A percentile compares a stretch with the other conserved stretches of the same genome.
phyloP scores from a whole-genome alignment of 2,329 filamentous ascomycete genomes.

The Monosporascus sp. region DNA sequence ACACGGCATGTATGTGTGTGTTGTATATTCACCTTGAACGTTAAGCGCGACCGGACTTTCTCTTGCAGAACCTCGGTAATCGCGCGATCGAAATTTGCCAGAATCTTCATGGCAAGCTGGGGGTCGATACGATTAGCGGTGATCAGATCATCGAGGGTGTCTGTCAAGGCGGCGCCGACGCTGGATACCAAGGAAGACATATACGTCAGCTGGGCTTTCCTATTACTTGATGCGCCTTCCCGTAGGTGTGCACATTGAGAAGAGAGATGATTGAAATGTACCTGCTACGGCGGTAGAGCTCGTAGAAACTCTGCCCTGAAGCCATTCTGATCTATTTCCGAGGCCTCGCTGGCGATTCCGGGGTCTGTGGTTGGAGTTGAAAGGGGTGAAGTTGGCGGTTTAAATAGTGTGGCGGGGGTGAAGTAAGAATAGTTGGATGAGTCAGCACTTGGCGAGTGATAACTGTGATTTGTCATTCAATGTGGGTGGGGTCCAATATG shows the following conservation, averaged over 20 bases:
- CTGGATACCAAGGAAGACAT: conserved; percentile 41
- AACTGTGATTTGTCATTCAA: not conserved
- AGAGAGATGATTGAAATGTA: conserved; percentile 38
- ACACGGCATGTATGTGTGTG: not conserved
- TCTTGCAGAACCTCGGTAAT: conserved; percentile 89
- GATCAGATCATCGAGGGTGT: conserved; percentile 95
- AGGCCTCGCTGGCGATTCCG: not conserved
- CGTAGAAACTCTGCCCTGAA: conserved; percentile 64
- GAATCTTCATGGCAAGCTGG: conserved; percentile 96
- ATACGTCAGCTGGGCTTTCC: not conserved
- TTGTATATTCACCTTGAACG: conserved; percentile 73
- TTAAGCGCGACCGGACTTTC: conserved; percentile 83
- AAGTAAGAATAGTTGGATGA: conserved; percentile 1
- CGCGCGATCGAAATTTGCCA: conserved; percentile 89
- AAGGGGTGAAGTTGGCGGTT: conserved; percentile 3
- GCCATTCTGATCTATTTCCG: conserved; percentile 29
- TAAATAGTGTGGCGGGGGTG: not conserved
- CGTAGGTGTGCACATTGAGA: conserved; percentile 4
- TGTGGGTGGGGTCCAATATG: not conserved
- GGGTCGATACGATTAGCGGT: conserved; percentile 93
- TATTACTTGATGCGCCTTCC: conserved; percentile 9
- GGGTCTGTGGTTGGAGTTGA: conserved; percentile 2
- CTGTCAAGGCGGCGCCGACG: conserved; percentile 87
- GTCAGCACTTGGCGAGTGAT: conserved; percentile 1
- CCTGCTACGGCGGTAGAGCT: conserved; percentile 98